Evolutionary conservation across 2,329 filamentous ascomycete genomes (phyloP).

Genomic region (Phialocephala sp.): DNA sequence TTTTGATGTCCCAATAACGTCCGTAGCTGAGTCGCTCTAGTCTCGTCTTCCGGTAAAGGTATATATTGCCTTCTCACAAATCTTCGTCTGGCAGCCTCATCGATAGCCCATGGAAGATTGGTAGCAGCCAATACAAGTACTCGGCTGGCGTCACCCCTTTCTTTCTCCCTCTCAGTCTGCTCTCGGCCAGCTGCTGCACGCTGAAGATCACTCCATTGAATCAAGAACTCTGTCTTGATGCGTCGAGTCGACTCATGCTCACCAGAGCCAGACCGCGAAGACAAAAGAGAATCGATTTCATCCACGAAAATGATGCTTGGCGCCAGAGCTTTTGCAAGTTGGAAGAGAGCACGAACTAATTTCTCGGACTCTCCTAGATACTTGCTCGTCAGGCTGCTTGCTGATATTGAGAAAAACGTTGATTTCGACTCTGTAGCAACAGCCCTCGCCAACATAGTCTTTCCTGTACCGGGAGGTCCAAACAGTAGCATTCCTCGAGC

Average conservation of each 20-base stretch:
- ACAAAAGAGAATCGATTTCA: slow-evolving; percentile 94
- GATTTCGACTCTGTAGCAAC: slow-evolving; percentile 94
- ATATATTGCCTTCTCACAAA: slow-evolving; percentile 97
- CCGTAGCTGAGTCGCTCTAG: slow-evolving; percentile 77
- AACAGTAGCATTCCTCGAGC: slow-evolving; percentile 95
- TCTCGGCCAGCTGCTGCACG: slow-evolving; percentile 89
- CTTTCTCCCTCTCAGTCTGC: slow-evolving; percentile 66
- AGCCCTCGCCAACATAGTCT: slow-evolving; percentile 95
- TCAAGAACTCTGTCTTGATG: slow-evolving; percentile 97
- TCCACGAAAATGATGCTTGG: slow-evolving; percentile 98
- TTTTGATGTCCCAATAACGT: slow-evolving; percentile 87
- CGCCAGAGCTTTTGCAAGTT: slow-evolving; percentile 84
- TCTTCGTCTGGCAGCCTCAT: slow-evolving; percentile 87
- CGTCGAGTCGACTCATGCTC: slow-evolving; percentile 93
- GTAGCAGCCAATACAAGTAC: slow-evolving; percentile 95
- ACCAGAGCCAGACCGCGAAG: slow-evolving; percentile 78
- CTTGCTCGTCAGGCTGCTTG: slow-evolving; percentile 92
- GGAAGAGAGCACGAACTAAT: slow-evolving; percentile 89
- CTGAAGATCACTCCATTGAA: slow-evolving; percentile 95
- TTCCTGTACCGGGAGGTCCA: slow-evolving; percentile 95
- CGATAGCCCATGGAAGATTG: slow-evolving; percentile 96
- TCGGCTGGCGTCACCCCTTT: slow-evolving; percentile 80
- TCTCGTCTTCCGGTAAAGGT: slow-evolving; percentile 84
- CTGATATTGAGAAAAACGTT: slow-evolving; percentile 96
- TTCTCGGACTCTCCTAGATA: slow-evolving; percentile 97